These are phyloP conservation scores for Pharus latifolius DNA, from an alignment of 176 grass and related monocot genomes.

Conservation along the genomic window DNA sequence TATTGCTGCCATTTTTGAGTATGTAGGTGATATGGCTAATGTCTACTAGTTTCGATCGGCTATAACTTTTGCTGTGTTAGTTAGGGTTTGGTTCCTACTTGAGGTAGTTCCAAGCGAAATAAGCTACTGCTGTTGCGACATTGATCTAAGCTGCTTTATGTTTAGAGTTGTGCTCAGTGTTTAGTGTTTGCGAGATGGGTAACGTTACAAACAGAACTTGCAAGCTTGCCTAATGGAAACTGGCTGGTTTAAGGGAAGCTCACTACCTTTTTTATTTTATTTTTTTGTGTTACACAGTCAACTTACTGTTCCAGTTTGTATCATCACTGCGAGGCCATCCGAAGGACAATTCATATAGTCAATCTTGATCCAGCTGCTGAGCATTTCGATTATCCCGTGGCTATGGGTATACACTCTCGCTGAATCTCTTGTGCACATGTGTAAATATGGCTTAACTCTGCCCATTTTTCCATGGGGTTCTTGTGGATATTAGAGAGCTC, in stretches of 20 bases:
- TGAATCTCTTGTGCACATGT: not conserved
- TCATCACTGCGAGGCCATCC: slow-evolving; percentile 50
- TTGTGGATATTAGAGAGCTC: slow-evolving; percentile 82
- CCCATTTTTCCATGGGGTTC: not conserved
- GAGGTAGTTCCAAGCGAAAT: not conserved
- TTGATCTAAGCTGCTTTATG: not conserved
- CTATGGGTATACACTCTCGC: slow-evolving; percentile 33
- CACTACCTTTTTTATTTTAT: not conserved
- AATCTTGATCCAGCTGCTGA: slow-evolving; percentile 94
- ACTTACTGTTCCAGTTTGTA: slow-evolving; percentile 87
- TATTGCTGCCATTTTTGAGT: not conserved
- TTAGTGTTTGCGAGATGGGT: not conserved
- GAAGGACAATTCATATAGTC: slow-evolving; percentile 76
- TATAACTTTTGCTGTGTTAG: too few relatives aligned
- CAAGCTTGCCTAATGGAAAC: not conserved
- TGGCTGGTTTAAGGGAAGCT: not conserved
- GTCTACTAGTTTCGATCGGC: not conserved
- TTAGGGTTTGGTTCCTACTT: not conserved
- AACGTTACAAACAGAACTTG: not conserved
- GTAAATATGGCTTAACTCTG: not conserved
- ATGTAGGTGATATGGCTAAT: too few relatives aligned
- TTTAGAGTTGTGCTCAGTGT: not conserved
- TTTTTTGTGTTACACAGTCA: slow-evolving; percentile 34
- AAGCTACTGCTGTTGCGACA: too few relatives aligned
- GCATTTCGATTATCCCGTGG: slow-evolving; percentile 71